Conservation (phyloP, 805 yeast species). For the Saturnispora diversa region DNA sequence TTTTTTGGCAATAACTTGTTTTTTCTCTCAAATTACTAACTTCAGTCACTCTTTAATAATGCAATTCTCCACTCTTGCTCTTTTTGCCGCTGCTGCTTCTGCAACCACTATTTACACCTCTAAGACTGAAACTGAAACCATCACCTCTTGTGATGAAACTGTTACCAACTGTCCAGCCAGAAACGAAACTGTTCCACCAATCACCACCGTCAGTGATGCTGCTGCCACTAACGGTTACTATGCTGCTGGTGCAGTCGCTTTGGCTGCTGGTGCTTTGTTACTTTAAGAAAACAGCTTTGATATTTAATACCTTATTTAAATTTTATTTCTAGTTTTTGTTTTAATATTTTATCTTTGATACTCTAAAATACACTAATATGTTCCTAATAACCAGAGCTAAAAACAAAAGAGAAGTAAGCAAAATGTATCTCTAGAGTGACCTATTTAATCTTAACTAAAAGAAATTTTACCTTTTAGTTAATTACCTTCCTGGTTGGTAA, state of each 20-base stretch:
- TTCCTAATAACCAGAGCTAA: too few species aligned
- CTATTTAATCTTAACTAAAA: too few species aligned
- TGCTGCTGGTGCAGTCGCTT: conserved; percentile 17
- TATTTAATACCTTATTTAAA: conserved; percentile 1
- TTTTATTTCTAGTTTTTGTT: conserved; percentile 6
- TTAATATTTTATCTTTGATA: conserved; percentile 5
- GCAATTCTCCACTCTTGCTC: conserved; percentile 40
- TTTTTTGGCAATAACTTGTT: not conserved
- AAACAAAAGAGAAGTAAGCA: not conserved
- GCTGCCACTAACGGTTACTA: conserved; percentile 24
- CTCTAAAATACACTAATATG: too few species aligned
- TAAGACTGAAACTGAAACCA: conserved; percentile 34
- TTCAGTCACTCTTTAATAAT: conserved; percentile 28
- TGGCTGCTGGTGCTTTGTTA: conserved; percentile 31
- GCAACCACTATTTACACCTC: conserved; percentile 28
- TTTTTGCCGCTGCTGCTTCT: conserved; percentile 29
- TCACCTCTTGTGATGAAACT: conserved; percentile 32
- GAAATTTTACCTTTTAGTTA: conserved; percentile 14
- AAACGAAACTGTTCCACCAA: conserved; percentile 20
- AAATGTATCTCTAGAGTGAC: too few species aligned
- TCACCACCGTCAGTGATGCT: conserved; percentile 31
- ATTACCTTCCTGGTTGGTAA: conserved; percentile 20
- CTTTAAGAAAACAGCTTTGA: conserved; percentile 19
- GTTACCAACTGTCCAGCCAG: conserved; percentile 29
- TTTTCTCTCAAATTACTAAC: conserved; percentile 11